Conservation (phyloP, 2,329 filamentous ascomycete genomes). For the Fusarium pseudoanthophilum region DNA sequence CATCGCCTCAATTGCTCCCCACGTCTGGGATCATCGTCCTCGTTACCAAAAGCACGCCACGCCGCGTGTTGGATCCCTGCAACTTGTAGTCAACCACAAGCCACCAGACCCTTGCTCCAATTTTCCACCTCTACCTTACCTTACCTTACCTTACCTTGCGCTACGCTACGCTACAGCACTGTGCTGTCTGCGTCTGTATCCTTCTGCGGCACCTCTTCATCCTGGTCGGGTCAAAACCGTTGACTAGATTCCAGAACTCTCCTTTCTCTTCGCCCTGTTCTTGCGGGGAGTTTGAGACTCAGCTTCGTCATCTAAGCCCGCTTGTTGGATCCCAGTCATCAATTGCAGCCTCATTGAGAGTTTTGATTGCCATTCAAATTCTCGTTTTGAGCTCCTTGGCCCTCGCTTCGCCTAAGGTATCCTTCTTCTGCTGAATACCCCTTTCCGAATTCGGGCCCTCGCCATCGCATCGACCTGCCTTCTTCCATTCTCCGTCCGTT, state of each 20-base stretch:
- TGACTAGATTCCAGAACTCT: slow-evolving; percentile 35
- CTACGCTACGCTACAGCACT: slow-evolving; percentile 27
- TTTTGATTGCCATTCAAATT: slow-evolving; percentile 2
- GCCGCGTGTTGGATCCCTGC: slow-evolving; percentile 40
- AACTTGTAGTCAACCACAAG: slow-evolving; percentile 37
- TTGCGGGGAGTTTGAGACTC: slow-evolving; percentile 44
- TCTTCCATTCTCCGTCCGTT: slow-evolving; percentile 13
- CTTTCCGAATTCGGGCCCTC: slow-evolving; percentile 26
- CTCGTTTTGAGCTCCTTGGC: slow-evolving; percentile 14
- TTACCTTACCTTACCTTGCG: background rate
- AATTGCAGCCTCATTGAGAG: slow-evolving; percentile 15
- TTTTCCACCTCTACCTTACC: slow-evolving; percentile 36
- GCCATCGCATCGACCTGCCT: slow-evolving; percentile 20
- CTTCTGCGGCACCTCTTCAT: slow-evolving; percentile 16
- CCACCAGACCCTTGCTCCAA: slow-evolving; percentile 42
- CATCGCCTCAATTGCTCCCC: slow-evolving; percentile 26
- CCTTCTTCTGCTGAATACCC: slow-evolving; percentile 10
- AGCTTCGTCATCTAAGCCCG: slow-evolving; percentile 42
- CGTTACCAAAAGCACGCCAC: slow-evolving; percentile 41
- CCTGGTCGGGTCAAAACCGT: slow-evolving; percentile 31
- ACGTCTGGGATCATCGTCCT: slow-evolving; percentile 23
- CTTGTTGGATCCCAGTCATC: slow-evolving; percentile 29
- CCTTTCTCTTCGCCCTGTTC: slow-evolving; percentile 42
- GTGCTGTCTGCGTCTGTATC: background rate
- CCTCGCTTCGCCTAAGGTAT: slow-evolving; percentile 5